A percentile compares a stretch with the other conserved stretches of the same genome.
These are phyloP conservation scores for Teunomyces stri DNA, from an alignment of 805 yeast genomes.

Conservation along the genomic window DNA sequence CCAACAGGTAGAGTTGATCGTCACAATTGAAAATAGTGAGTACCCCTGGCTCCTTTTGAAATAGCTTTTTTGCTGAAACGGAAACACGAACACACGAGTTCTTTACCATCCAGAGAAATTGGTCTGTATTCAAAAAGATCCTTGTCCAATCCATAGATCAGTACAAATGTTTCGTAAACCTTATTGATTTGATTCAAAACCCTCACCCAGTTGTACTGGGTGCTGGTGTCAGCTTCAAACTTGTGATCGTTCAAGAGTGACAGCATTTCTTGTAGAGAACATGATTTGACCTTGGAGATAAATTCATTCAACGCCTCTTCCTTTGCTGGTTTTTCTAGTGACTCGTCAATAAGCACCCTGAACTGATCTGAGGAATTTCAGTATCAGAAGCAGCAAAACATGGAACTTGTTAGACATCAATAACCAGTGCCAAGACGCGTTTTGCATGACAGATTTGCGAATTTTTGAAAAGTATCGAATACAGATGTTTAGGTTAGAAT, in stretches of 20 bases:
- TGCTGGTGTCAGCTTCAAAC: neutral
- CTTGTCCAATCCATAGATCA: neutral
- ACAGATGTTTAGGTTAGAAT: too few species aligned
- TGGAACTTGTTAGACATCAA: too few species aligned
- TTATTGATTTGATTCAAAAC: neutral
- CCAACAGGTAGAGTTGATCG: neutral
- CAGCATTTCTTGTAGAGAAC: neutral
- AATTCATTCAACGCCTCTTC: neutral
- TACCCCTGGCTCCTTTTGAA: too few species aligned
- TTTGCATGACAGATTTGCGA: too few species aligned
- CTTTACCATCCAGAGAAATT: neutral
- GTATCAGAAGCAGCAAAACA: too few species aligned
- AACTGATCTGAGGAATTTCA: too few species aligned
- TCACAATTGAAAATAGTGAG: too few species aligned
- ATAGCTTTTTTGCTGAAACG: neutral
- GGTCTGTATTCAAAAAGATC: neutral
- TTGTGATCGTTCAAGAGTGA: neutral
- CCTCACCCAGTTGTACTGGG: neutral
- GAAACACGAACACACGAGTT: neutral
- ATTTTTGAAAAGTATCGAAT: too few species aligned
- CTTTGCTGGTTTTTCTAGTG: too few species aligned
- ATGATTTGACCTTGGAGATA: neutral
- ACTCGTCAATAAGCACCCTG: too few species aligned
- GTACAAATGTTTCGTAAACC: neutral
- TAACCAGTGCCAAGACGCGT: too few species aligned